Base-by-base conservation (phyloP, 2,329 filamentous ascomycete species). In the Colletotrichum sp. region DNA sequence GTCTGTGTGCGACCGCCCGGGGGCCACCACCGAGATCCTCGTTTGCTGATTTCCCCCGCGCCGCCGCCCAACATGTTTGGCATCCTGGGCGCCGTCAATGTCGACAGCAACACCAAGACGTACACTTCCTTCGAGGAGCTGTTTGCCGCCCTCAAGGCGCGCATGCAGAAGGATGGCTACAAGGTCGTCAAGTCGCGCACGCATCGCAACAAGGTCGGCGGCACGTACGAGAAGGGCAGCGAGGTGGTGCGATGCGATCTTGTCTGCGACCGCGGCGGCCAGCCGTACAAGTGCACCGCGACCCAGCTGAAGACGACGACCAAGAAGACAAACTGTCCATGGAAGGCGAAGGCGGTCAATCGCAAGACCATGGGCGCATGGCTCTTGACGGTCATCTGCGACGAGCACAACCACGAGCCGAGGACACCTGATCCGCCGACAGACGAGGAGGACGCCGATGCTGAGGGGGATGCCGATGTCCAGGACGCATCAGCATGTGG, bases 281-380 rank as follows among this genome's bases (percentile, higher is more conserved):
- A 85, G 52, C 84, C 86, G 12, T 88, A 88, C 78, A 85, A 85
- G 60, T 86, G 85, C 76, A 83, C 83, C 79, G 86, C 86, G 8
- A 88, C 85, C 7, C 86, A 87, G 80, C 85, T 86, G 77, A 87
- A 87, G 79, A 86, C 86, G 8, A 84, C 85, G 28, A 88, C 86
- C 9, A 88, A 88, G 79, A 88, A 88, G 81, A 88, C 86, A 1
- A 84, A 85, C 65, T 88, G 86, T 28, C 86, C 86, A 6, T 88
- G 86, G 86, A 86, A 86, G 76, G 86, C 86, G 34, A 88, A 87
- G 75, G 86, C 86, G 1, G 86, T 87, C 9, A 82, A 87, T 68
- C 84, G 85, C 10, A 88, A 87, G 80, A 82, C 83, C 13, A 81
- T 85, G 72, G 85, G 85, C 6, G 86, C 85, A 48, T 88, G 86